Evolutionary conservation across 768 basidiomycete genomes (phyloP), one percentile per base, ranked within the genome.

Genomic region (Nidula microcarpa): DNA sequence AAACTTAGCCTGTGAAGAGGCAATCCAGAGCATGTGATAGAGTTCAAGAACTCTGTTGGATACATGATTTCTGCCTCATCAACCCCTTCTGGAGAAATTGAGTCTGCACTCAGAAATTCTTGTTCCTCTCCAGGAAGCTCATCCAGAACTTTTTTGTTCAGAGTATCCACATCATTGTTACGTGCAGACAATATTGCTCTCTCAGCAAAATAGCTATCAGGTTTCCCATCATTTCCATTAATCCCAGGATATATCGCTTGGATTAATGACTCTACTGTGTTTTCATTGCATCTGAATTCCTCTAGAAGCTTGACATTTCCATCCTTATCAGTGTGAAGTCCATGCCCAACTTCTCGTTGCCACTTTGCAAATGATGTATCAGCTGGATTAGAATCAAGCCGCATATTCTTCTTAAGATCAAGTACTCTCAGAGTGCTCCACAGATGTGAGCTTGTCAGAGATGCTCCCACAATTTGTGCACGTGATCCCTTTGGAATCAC

Each of bases 361-460:
- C 72, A 74, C 6, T 59, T 36, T 17, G 74, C 69, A 68, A 70
- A 76, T 1, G 56, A 51, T 36, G 43, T 50, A 47, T 59, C 36
- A 36, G 56, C 64, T n/a, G 62, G 61, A 8, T 57, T 55, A 54
- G 63, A 54, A 1, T 67, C 66, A 8, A 81, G 64, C 5, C 63
- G 50, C 76, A 79, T 81, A 55, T 81, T 80, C 34, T 66, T 53
- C 3, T 41, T 51, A 4, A 79, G 67, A 39, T 67, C 57, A 3
- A 76, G 57, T 8, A 75, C 51, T 6, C 55, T 13, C 33, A 76
- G 60, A 6, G 45, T 39, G 5, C 34, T 23, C 77, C 80, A 81
- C 0, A 81, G 58, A 10, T 56, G 32, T 17, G 75, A 79, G 6
- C 60, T 47, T 16, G 59, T 63, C 0, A 80, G 57, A 4, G 64